Base-by-base conservation (phyloP, 2,329 filamentous ascomycete genomes). In the Triangularia verruculosa region DNA sequence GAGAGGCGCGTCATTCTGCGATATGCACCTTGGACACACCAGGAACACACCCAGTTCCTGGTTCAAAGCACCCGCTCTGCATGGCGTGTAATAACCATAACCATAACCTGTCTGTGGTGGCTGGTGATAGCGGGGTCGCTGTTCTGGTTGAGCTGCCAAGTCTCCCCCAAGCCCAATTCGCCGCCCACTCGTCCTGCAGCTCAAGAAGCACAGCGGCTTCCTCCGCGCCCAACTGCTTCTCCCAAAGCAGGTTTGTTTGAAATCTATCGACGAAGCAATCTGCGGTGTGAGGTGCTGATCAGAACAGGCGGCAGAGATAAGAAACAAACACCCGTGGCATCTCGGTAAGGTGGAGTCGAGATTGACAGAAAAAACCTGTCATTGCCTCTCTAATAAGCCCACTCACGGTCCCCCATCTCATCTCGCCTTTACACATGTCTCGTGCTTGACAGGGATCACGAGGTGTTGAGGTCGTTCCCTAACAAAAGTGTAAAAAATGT, bases 1-100 rank as follows among this genome's bases (percentile, higher is more conserved):
- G 62, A 64, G 62, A 63, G 64, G 66, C 61, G 62, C 55, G 64
- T 61, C 60, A 24, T 25, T 47, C n/a, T 58, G 61, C 25, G 57
- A 60, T 61, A 47, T 58, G 59, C 57, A 43, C 47, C 25, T 27
- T 25, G 22, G 1, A n/a, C 39, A 39, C 57, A 43, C 47, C 25
- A 17, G 15, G 22, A 1, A n/a, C 39, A 39, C 39, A 20, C 39
- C 39, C 39, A 47, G 17, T 47, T 20, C 39, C 34, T 3, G 34
- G 34, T 39, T 34, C 2, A n/a, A 12, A 34, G 28, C 24, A 63
- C 59, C 54, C 65, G n/a, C 62, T 34, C 62, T 54, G 22, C 55
- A 59, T 57, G 63, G n/a, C 63, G 2, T n/a, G 13, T 39, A 39
- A 39, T 39, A 39, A 39, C 34, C 34, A 39, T 39, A 39, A 39